Percentiles rank a stretch among this genome's conserved stretches.
phyloP scores from a whole-genome alignment of 1,284 basidiomycete genomes.

The Puccinia horiana region DNA sequence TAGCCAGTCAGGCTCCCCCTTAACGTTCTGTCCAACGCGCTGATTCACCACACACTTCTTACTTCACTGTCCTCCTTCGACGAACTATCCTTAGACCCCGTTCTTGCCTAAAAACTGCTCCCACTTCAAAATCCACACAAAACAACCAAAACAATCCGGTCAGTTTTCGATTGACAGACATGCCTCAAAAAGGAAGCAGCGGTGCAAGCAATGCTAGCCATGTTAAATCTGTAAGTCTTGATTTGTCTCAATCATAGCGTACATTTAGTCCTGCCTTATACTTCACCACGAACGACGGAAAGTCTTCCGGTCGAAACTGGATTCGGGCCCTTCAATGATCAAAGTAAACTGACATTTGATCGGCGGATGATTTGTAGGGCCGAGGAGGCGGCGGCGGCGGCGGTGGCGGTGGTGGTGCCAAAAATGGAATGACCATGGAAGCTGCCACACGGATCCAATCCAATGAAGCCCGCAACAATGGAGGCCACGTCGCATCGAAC shows the following conservation, averaged over 20 bases:
- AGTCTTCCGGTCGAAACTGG: not conserved
- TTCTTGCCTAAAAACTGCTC: not conserved
- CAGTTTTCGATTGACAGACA: not conserved
- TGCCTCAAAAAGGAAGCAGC: constrained; percentile 3
- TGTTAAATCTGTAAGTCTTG: not conserved
- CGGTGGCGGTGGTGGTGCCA: not conserved
- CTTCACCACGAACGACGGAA: not conserved
- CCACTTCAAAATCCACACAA: not conserved
- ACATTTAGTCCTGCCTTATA: not conserved
- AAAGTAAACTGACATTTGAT: not conserved
- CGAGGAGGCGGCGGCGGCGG: not conserved
- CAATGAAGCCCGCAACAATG: not conserved
- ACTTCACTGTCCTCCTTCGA: too few species aligned
- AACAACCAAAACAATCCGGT: not conserved
- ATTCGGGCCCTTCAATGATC: not conserved
- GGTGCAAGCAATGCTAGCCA: not conserved
- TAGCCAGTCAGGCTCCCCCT: too few species aligned
- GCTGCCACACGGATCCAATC: constrained; percentile 7
- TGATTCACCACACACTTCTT: too few species aligned
- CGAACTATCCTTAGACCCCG: too few species aligned
- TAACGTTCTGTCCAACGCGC: too few species aligned
- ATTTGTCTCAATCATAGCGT: not conserved
- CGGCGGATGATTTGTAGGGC: not conserved
- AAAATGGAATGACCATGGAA: constrained; percentile 1
- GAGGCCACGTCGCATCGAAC: not conserved